phyloP scores from a whole-genome alignment of 257 asterid species.

The Euphrasia confusa region DNA sequence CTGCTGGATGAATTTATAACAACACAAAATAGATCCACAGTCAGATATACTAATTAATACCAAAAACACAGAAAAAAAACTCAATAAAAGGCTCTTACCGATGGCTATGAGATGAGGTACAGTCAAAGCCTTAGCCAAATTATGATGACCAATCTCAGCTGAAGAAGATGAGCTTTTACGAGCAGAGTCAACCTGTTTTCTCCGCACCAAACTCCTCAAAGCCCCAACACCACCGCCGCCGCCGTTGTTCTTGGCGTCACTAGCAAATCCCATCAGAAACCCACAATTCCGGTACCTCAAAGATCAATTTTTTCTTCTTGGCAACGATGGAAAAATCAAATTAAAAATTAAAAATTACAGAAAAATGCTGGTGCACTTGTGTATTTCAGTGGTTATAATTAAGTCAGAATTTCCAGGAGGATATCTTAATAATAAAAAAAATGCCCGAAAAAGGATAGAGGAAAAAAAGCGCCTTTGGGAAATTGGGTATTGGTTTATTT shows the following conservation, averaged over 20 bases:
- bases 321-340: constrained; percentile 12
- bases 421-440: background rate
- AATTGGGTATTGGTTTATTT: background rate
- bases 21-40: background rate
- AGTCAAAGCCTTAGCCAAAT: constrained; percentile 67
- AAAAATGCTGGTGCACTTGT: background rate
- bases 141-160: constrained; percentile 38
- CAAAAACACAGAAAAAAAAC: background rate
- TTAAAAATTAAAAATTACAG: no score
- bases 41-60: constrained; percentile 8
- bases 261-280: constrained; percentile 39
- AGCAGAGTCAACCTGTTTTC: constrained; percentile 85
- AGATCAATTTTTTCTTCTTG: constrained; percentile 28
- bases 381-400: no score
- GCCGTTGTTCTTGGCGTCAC: constrained; percentile 36
- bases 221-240: constrained; percentile 38
- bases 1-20: constrained; percentile 7
- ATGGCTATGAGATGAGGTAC: constrained; percentile 81
- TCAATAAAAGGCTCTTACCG: constrained; percentile 31
- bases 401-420: no score
- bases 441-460: background rate
- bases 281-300: constrained; percentile 19
- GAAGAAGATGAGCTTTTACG: constrained; percentile 39
- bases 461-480: background rate
- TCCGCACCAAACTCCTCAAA: constrained; percentile 63